A percentile compares a stretch with the other conserved stretches of the same genome.
Conservation (phyloP, 1,284 basidiomycete genomes). For the Pseudozyma pruni region DNA sequence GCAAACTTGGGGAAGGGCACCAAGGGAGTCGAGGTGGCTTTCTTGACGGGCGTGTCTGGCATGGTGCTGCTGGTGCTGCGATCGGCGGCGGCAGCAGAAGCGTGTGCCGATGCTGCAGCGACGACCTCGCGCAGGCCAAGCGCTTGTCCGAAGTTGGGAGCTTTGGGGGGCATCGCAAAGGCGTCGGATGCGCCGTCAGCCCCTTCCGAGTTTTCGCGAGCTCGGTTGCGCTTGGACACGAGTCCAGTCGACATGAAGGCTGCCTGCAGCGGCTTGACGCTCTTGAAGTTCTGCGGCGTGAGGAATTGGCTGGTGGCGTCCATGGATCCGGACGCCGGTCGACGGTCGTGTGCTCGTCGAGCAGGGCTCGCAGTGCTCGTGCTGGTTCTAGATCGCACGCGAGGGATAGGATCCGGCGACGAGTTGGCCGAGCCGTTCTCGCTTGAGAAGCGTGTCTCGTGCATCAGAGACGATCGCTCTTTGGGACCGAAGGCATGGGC, state of each 20-base stretch:
- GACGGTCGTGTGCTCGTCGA: conserved; percentile 29
- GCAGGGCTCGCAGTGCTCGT: conserved; percentile 34
- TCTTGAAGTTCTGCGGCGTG: conserved; percentile 69
- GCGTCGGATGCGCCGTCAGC: conserved; percentile 38
- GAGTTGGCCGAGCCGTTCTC: conserved; percentile 36
- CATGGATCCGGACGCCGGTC: conserved; percentile 30
- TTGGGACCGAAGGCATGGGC: conserved; percentile 48
- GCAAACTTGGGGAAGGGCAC: conserved; percentile 43
- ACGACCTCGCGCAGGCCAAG: conserved; percentile 64
- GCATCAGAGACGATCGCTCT: conserved; percentile 50
- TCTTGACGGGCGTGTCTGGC: conserved; percentile 69
- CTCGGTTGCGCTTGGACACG: conserved; percentile 65
- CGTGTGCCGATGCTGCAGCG: conserved; percentile 58
- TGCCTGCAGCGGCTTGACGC: conserved; percentile 69
- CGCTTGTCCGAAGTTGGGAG: conserved; percentile 50
- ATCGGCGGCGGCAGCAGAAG: conserved; percentile 29
- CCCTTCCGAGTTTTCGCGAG: conserved; percentile 36
- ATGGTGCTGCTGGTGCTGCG: conserved; percentile 50
- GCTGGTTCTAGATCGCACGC: conserved; percentile 32
- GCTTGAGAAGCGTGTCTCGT: conserved; percentile 48
- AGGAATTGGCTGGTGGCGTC: conserved; percentile 39
- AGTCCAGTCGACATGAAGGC: conserved; percentile 70
- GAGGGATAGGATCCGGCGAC: conserved; percentile 38
- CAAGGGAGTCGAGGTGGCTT: conserved; percentile 33
- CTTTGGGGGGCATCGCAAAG: conserved; percentile 43